A percentile compares a stretch with the other conserved stretches of the same genome.
These are phyloP conservation scores for Aspergillus eucalypticola DNA, from an alignment of 2,329 filamentous ascomycete genomes.

Conservation along the genomic window DNA sequence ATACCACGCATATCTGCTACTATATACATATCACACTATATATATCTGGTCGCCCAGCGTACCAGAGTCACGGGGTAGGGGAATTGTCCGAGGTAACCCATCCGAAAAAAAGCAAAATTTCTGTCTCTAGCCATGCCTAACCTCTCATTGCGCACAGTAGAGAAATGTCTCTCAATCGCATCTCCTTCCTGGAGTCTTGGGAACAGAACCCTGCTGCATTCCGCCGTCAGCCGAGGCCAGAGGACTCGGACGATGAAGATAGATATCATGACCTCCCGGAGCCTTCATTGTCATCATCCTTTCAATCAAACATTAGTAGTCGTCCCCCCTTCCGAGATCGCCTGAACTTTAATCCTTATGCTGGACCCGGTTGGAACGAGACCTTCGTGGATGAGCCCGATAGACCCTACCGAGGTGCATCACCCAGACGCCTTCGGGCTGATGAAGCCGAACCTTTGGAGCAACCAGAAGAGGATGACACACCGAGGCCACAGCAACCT, in stretches of 20 bases:
- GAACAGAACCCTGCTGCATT: slow-evolving; percentile 36
- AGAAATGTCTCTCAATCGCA: slow-evolving; percentile 46
- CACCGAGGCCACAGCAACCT: slow-evolving; percentile 20
- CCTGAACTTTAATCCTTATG: slow-evolving; percentile 47
- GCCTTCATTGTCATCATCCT: slow-evolving; percentile 34
- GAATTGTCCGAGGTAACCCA: background rate
- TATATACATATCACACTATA: background rate
- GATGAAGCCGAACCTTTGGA: slow-evolving; percentile 16
- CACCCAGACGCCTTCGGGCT: slow-evolving; percentile 23
- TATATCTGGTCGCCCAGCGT: background rate
- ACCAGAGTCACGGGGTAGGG: background rate
- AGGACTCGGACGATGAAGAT: slow-evolving; percentile 30
- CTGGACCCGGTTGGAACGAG: slow-evolving; percentile 40
- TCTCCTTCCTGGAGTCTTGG: slow-evolving; percentile 48
- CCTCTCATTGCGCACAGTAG: background rate
- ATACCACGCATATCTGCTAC: background rate
- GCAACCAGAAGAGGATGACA: slow-evolving; percentile 11
- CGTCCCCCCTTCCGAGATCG: slow-evolving; percentile 26
- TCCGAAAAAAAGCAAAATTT: background rate
- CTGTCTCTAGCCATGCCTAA: background rate
- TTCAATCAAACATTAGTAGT: slow-evolving; percentile 34
- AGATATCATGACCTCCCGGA: slow-evolving; percentile 35
- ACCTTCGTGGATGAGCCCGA: slow-evolving; percentile 29
- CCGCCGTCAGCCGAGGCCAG: slow-evolving; percentile 25
- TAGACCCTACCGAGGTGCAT: slow-evolving; percentile 23